Conservation (phyloP, 257 asterid species). For the Nicotiana paniculata region DNA sequence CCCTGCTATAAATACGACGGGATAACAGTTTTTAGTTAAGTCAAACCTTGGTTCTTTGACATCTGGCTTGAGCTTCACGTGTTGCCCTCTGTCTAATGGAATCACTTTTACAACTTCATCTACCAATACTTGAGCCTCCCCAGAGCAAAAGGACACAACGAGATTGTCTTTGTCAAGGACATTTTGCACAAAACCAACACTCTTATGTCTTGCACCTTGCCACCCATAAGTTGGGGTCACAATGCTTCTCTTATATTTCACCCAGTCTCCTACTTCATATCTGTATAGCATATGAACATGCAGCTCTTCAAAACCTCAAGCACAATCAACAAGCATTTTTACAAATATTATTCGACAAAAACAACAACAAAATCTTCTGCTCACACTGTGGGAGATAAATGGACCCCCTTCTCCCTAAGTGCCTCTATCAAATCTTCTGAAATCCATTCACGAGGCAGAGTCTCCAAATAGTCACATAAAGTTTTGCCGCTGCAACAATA, state of each 20-base stretch:
- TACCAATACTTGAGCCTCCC: slow-evolving; percentile 59
- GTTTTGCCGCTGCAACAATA: slow-evolving; percentile 77
- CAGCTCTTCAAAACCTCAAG: slow-evolving; percentile 1
- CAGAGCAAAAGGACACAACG: slow-evolving; percentile 77
- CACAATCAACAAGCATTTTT: not conserved
- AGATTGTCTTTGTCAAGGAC: slow-evolving; percentile 73
- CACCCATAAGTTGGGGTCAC: slow-evolving; percentile 78
- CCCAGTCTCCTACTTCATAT: slow-evolving; percentile 92
- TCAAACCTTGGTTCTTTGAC: slow-evolving; percentile 85
- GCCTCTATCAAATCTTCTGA: slow-evolving; percentile 92
- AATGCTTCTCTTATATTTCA: slow-evolving; percentile 73
- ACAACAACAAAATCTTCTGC: slow-evolving; percentile 12
- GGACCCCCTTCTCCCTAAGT: slow-evolving; percentile 58
- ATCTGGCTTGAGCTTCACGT: slow-evolving; percentile 83
- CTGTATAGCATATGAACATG: slow-evolving; percentile 30
- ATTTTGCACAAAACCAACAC: slow-evolving; percentile 94
- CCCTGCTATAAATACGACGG: not conserved
- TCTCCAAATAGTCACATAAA: slow-evolving; percentile 80
- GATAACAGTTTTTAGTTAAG: slow-evolving; percentile 11
- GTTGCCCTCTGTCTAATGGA: slow-evolving; percentile 98
- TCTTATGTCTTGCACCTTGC: slow-evolving; percentile 87
- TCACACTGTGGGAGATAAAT: slow-evolving; percentile 80
- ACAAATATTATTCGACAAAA: not conserved
- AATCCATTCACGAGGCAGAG: slow-evolving; percentile 98
- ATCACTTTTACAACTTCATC: slow-evolving; percentile 84